Evolutionary conservation across 2,329 filamentous ascomycete genomes (phyloP), one percentile per base, ranked within the genome.

Genomic region (Cladosporium phlei): DNA sequence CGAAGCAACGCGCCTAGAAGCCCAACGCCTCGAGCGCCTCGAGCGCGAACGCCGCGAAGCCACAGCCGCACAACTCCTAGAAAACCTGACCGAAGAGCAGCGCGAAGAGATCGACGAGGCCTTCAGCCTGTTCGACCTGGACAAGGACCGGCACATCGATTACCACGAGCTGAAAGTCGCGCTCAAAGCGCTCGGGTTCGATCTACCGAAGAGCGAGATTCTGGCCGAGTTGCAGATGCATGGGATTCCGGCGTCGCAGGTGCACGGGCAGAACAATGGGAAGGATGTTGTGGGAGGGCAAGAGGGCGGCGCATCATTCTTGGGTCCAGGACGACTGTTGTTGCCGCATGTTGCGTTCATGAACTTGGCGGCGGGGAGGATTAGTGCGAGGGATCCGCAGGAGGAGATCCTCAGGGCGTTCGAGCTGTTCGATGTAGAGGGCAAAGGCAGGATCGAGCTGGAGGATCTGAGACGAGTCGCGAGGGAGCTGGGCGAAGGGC

Each of bases 91-190:
- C 16, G 90, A 96, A 61, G 90, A 96, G 68, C 90, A 96, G 66
- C 79, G 85, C 55, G 88, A 94, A 61, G 90, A 96, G 67, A 91
- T 96, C 54, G 88, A 88, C 65, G 90, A 96, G 75, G 90, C 91
- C 54, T 97, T 97, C 69, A 83, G 84, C 52, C 82, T 97, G 55
- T 97, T 98, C 76, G 93, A 97, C 67, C 85, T 95, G 62, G 91
- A 97, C 75, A 91, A 94, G 66, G 90, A 97, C 71, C 80, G 83
- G 37, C 83, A 86, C 68, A 88, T 98, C 63, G 91, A 97, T 73
- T 97, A 95, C 74, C 93, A 97, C 72, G 93, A 98, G 71, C 87
- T 97, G 66, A 91, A 93, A 69, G 93, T 97, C 70, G 89, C 91
- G 51, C 83, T 97, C 60, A 93, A 94, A 66, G 93, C 93, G 3